Conservation (phyloP, 1,284 basidiomycete species). For the Mycena citricolor region DNA sequence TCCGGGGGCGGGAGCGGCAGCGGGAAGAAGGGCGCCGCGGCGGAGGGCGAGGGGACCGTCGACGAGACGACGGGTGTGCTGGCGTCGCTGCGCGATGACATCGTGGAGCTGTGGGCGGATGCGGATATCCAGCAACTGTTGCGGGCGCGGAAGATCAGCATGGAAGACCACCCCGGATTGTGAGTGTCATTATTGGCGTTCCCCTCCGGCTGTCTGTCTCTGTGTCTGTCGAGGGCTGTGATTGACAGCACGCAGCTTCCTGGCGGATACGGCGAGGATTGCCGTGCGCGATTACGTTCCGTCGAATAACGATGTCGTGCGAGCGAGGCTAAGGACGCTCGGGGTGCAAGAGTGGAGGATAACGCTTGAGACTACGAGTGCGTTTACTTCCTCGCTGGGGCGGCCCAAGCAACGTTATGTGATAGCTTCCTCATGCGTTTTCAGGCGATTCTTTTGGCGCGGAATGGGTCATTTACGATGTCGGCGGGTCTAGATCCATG, state of each 20-base stretch:
- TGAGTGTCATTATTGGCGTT: constrained; percentile 43
- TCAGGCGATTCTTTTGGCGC: constrained; percentile 30
- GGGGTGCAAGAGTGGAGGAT: constrained; percentile 23
- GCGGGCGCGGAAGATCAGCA: constrained; percentile 40
- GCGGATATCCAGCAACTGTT: constrained; percentile 47
- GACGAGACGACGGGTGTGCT: constrained; percentile 51
- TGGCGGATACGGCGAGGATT: constrained; percentile 72
- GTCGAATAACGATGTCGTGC: constrained; percentile 76
- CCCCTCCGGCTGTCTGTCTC: no score
- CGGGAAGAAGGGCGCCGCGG: no score
- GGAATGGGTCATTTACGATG: constrained; percentile 54
- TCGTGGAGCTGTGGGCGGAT: constrained; percentile 59
- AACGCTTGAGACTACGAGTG: constrained; percentile 19
- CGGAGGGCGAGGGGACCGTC: no score
- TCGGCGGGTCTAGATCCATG: constrained; percentile 56
- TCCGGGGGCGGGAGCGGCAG: no score
- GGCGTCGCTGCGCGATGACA: constrained; percentile 55
- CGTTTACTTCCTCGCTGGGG: no score
- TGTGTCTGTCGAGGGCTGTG: no score
- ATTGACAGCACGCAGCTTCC: constrained; percentile 49
- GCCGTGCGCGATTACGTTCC: constrained; percentile 79
- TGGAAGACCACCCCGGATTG: constrained; percentile 71
- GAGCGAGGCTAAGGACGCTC: constrained; percentile 87
- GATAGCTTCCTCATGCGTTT: no score
- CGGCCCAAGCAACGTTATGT: no score